Evolutionary conservation across 257 asterid genomes (phyloP), one percentile per base, ranked within the genome.

Genomic region (Cordia subcordata): DNA sequence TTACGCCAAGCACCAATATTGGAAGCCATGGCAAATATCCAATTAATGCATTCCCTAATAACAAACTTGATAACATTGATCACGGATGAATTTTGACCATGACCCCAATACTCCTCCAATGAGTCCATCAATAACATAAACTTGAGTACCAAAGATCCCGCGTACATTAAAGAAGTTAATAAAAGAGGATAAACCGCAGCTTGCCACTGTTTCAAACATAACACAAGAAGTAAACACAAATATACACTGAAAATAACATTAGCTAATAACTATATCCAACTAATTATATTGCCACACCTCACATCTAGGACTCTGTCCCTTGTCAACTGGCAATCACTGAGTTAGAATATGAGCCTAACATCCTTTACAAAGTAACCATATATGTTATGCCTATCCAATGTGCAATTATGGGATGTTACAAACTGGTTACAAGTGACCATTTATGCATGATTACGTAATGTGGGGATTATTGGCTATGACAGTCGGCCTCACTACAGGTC

Each of bases 171-270:
- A 69, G 99, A 81, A 65, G 97, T 89, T 81, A 93, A 79, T 20
- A 73, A 66, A 62, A 89, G 79, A 32, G 99, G 91, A 79, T 76
- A 66, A 68, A 78, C 74, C 82, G 84, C 58, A 67, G 97, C 86
- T 82, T 83, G 96, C 96, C 87, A 93, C 99, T 93, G 99, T 86
- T 72, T 75, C 85, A 85, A 44, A 84, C 74, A 86, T 58, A 87
- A 84, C 82, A 79, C 94, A 82, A 79, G 90, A 81, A 70, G 49
- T 55, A 68, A 66, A 61, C 49, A 54, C 67, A 54, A 50, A 68
- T 57, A 72, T 67, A 58, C 67, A 73, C 66, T 53, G 65, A 68
- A 67, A 3, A 27, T n/a, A 27, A 27, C 35, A 27, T 27, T 6
- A 27, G 35, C 35, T 27, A 3, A 6, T 27, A 27, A 27, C 35